Evolutionary conservation across 768 basidiomycete species (phyloP), one percentile per base, ranked within the genome.

Genomic region (Cystobasidium onofrii): DNA sequence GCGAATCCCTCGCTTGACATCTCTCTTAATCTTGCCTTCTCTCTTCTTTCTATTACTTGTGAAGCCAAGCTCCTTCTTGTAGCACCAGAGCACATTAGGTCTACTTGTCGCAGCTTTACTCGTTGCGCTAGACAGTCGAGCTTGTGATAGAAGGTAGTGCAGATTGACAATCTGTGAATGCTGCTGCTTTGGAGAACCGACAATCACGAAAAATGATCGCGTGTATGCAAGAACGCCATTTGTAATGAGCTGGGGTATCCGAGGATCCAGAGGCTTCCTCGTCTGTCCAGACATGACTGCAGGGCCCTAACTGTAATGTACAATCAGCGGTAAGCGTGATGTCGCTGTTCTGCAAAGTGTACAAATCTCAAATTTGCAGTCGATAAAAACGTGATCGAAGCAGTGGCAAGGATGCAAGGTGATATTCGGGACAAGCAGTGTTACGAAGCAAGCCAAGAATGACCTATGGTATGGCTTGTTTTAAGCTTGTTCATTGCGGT

Each of bases 51-150:
- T 89, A 82, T 98, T 94, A 76, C 91, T 91, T 10, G 92, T 93
- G 79, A 99, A 99, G 0, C 94, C 95, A 0, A 99, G 85, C 44
- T 98, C 94, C 80, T 97, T 98, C 83, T 96, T 98, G 85, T 99
- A 99, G 78, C 93, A 96, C 96, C 96, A 99, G 75, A 98, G 83
- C 0, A 92, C 1, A 92, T 88, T 67, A 90, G 86, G 79, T n/a
- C 78, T 57, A 12, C 50, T 55, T 13, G 75, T 75, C 3, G 75
- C 72, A 23, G 62, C 62, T 33, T 76, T 74, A 50, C 31, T 69
- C 27, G 33, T 75, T 46, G 50, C 18, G n/a, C 33, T 54, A 31
- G 55, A 67, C 17, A 70, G 55, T n/a, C 64, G 64, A 23, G 74
- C 61, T 83, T 97, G 94, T 0, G 92, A 92, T 20, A 99, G 86